Base-by-base conservation (phyloP, 306 rosid species). In the Heteromeles arbutifolia region DNA sequence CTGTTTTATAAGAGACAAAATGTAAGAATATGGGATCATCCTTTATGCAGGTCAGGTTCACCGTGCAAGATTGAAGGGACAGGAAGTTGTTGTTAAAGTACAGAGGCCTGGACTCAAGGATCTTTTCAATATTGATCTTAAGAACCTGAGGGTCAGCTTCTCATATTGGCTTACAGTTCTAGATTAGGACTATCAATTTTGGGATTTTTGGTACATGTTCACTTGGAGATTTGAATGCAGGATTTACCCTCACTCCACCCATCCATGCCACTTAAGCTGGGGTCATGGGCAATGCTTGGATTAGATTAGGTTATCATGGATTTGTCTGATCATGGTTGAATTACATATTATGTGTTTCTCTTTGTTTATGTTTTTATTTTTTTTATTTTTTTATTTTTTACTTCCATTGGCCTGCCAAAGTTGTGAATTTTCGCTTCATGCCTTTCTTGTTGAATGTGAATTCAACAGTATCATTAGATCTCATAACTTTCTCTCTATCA, bases 91-190 rank as follows among this genome's bases (percentile, higher is more conserved):
- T 74, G 48, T 95, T 70, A 95, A 95, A 91, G 99, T 95, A 73
- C 99, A 95, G 85, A 89, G 99, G 87, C 99, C 99, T 80, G 97
- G 99, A 81, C 90, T 95, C 52, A 95, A 95, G 90, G 97, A 52
- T 77, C 97, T 95, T 78, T 95, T 95, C 88, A 96, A 95, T 80
- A 90, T 95, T 12, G 99, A 95, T 85, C 97, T 95, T 31, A 95
- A 92, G 82, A 95, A 95, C 78, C 89, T 95, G 78, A 95, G 99
- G 97, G 99, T 95, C 82, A 82, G 97, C 89, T 79, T 65, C 59
- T 65, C 63, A 69, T 71, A 76, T 74, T 67, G 79, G 76, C 74
- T 72, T 78, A 81, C 53, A 50, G 50, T 67, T 50, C 75, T 62
- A 17, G 10, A 73, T 70, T 56, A 22, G 50, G 52, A 4, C 62